Evolutionary conservation across 2,329 filamentous ascomycete species (phyloP).

Genomic region (Arthrinium phaeospermum): DNA sequence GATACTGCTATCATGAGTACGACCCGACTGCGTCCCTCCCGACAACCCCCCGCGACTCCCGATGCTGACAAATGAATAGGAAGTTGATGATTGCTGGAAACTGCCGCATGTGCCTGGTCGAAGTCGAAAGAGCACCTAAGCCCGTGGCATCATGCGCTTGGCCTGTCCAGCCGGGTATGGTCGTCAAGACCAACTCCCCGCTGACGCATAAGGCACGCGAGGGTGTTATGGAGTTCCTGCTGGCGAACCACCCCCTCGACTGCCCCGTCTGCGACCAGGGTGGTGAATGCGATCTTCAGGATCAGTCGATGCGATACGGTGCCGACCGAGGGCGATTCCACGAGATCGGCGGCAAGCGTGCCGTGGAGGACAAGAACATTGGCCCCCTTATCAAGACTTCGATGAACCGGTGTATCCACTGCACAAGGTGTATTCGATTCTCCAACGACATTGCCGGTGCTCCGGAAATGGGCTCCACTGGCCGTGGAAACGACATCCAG

Average conservation of each 20-base stretch:
- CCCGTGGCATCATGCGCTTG: constrained; percentile 98
- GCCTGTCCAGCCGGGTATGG: constrained; percentile 98
- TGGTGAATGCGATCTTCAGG: constrained; percentile 98
- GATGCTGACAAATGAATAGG: constrained; percentile 58
- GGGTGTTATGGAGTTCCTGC: constrained; percentile 98
- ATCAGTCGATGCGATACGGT: constrained; percentile 99
- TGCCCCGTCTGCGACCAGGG: constrained; percentile 99
- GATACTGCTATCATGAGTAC: constrained; percentile 99
- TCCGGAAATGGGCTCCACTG: constrained; percentile 90
- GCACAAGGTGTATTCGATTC: constrained; percentile 96
- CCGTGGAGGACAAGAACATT: constrained; percentile 99
- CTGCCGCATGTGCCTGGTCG: constrained; percentile 99
- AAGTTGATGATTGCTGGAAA: constrained; percentile 99
- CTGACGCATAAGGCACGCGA: constrained; percentile 97
- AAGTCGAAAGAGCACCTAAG: constrained; percentile 95
- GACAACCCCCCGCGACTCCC: constrained; percentile 25
- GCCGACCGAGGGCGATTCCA: constrained; percentile 96
- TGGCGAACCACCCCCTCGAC: constrained; percentile 95
- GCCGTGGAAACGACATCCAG: constrained; percentile 95
- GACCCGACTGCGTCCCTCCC: constrained; percentile 42
- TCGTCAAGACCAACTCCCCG: constrained; percentile 97
- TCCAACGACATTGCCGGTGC: constrained; percentile 97
- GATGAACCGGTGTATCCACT: constrained; percentile 99
- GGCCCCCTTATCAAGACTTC: constrained; percentile 98
- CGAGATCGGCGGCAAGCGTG: constrained; percentile 93